These are phyloP conservation scores for Thielaviopsis cerberus DNA, from an alignment of 2,329 filamentous ascomycete species.

Conservation along the genomic window DNA sequence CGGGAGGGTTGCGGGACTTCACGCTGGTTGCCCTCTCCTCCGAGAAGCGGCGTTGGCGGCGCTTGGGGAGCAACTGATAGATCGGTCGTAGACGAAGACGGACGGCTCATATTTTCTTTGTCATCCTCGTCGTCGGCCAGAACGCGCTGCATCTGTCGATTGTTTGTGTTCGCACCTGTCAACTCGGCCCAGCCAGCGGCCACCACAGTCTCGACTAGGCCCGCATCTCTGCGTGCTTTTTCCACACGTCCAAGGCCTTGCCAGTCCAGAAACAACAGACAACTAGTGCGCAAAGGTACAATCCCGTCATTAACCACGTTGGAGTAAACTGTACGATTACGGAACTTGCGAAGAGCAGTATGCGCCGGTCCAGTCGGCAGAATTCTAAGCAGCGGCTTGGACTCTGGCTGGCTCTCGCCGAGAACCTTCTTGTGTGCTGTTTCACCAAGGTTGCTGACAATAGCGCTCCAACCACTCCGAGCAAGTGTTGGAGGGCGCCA, in stretches of 20 bases:
- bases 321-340: constrained; percentile 81
- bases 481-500: constrained; percentile 81
- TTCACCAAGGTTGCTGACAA: constrained; percentile 65
- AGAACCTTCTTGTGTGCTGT: constrained; percentile 42
- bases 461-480: constrained; percentile 69
- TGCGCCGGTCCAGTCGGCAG: constrained; percentile 83
- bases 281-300: constrained; percentile 84
- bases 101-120: constrained; percentile 7
- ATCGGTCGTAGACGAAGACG: not conserved
- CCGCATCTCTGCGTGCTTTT: constrained; percentile 81
- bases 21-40: constrained; percentile 22
- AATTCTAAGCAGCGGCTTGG: constrained; percentile 76
- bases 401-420: constrained; percentile 49
- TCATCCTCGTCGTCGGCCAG: constrained; percentile 20
- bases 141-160: constrained; percentile 27
- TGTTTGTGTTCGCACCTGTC: constrained; percentile 46
- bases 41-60: constrained; percentile 17
- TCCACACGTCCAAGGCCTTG: constrained; percentile 82
- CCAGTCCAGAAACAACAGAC: constrained; percentile 93
- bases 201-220: constrained; percentile 77
- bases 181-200: constrained; percentile 91
- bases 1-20: constrained; percentile 54
- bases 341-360: constrained; percentile 66
- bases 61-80: constrained; percentile 18
- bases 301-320: constrained; percentile 98